Percentiles rank a stretch among this genome's conserved stretches.
Evolutionary conservation across 257 asterid species (phyloP).

Genomic region (Cynanchum wilfordii): DNA sequence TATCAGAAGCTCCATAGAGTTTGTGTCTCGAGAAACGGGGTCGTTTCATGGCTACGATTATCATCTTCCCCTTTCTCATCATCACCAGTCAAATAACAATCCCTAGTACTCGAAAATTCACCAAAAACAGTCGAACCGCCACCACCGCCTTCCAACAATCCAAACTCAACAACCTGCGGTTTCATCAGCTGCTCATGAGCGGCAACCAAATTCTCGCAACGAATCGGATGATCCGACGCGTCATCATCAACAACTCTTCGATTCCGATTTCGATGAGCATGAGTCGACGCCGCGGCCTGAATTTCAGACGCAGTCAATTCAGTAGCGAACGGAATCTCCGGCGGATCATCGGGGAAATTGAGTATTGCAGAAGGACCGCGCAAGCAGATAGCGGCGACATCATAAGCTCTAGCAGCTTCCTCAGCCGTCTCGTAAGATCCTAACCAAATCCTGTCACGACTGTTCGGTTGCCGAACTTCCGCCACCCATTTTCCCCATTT

Average conservation of each 20-base stretch:
- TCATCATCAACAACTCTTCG: background rate
- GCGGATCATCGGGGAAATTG: constrained; percentile 57
- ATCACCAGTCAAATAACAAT: background rate
- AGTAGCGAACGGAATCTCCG: constrained; percentile 27
- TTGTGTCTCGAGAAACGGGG: background rate
- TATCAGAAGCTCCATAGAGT: background rate
- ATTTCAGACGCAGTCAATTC: constrained; percentile 49
- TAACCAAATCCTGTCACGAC: constrained; percentile 67
- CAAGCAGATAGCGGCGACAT: constrained; percentile 61
- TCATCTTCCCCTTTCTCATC: background rate
- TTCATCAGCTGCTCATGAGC: background rate
- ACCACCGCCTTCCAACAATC: background rate
- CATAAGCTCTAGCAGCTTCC: constrained; percentile 74
- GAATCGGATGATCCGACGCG: background rate
- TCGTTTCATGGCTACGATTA: background rate
- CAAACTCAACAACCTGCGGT: background rate
- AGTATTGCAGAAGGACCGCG: constrained; percentile 58
- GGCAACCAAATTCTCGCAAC: background rate
- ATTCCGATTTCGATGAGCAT: constrained; percentile 27
- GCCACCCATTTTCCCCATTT: constrained; percentile 91
- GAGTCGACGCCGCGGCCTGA: constrained; percentile 57
- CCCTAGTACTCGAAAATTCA: background rate
- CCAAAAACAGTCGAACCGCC: constrained; percentile 1
- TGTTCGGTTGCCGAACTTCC: constrained; percentile 71
- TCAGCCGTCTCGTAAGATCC: constrained; percentile 76